Conservation (phyloP, 2,329 filamentous ascomycete species). For the Pseudogymnoascus sp. region DNA sequence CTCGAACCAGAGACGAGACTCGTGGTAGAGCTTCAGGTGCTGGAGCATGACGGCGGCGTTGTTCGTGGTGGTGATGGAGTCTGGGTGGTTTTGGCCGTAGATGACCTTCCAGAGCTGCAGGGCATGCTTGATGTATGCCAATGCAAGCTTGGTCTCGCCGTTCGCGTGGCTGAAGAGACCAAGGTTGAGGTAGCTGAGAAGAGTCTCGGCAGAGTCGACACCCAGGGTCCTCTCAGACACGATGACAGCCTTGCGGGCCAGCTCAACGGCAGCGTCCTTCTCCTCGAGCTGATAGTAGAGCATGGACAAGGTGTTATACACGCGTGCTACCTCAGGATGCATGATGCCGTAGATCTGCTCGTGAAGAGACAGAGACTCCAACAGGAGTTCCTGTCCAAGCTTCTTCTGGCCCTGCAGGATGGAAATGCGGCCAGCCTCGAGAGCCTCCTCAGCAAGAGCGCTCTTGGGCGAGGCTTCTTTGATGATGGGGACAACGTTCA, state of each 20-base stretch:
- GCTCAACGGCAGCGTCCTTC: constrained; percentile 89
- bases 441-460: constrained; percentile 83
- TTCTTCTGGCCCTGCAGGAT: constrained; percentile 92
- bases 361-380: constrained; percentile 93
- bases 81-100: constrained; percentile 86
- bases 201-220: constrained; percentile 86
- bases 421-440: constrained; percentile 95
- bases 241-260: constrained; percentile 93
- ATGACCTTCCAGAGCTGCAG: constrained; percentile 95
- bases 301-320: constrained; percentile 92
- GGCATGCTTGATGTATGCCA: constrained; percentile 84
- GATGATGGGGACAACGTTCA: constrained; percentile 88
- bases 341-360: constrained; percentile 98
- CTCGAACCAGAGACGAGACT: constrained; percentile 95
- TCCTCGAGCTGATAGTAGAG: constrained; percentile 97
- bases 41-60: constrained; percentile 99
- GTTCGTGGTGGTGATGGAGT: constrained; percentile 97
- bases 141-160: constrained; percentile 80
- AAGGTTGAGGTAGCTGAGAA: constrained; percentile 92
- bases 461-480: constrained; percentile 93
- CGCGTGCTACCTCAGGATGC: constrained; percentile 89
- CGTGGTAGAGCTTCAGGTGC: constrained; percentile 85
- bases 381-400: constrained; percentile 84
- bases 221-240: constrained; percentile 91
- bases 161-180: constrained; percentile 88